These are phyloP conservation scores for Hyaloscypha hepaticicola DNA, from an alignment of 495 filamentous ascomycete species.

Conservation along the genomic window DNA sequence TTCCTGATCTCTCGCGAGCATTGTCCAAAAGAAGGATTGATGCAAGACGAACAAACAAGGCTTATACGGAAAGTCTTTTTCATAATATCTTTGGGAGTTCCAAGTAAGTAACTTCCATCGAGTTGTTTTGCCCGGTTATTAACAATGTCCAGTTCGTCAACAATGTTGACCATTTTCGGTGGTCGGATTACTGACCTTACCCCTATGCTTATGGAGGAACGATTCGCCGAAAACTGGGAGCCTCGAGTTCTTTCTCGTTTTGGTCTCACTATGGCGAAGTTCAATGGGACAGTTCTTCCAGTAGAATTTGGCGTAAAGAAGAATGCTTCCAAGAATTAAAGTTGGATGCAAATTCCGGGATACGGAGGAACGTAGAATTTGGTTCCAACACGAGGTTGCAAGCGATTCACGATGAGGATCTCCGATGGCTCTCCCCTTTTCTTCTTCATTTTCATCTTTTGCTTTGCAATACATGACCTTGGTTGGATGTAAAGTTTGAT, in stretches of 20 bases:
- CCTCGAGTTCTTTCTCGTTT: conserved; percentile 18
- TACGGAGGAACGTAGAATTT: too few species aligned
- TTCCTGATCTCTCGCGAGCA: conserved; percentile 16
- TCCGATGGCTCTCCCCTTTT: too few species aligned
- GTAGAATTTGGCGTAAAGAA: conserved; percentile 19
- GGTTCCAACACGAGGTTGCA: too few species aligned
- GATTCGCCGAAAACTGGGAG: conserved; percentile 19
- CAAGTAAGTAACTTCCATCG: conserved; percentile 11
- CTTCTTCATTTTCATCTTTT: too few species aligned
- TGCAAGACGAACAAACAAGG: conserved; percentile 21
- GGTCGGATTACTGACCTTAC: conserved; percentile 19
- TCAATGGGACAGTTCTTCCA: conserved; percentile 18
- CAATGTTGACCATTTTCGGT: conserved; percentile 22
- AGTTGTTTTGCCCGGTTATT: background rate
- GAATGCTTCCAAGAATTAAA: background rate
- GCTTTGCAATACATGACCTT: too few species aligned
- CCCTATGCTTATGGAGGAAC: conserved; percentile 22
- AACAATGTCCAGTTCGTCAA: conserved; percentile 14
- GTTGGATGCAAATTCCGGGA: too few species aligned
- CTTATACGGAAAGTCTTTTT: conserved; percentile 21
- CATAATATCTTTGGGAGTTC: conserved; percentile 23
- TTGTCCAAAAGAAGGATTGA: conserved; percentile 19
- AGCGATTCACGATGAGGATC: too few species aligned
- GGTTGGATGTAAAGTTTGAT: too few species aligned
- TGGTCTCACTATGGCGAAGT: conserved; percentile 25